Base-by-base conservation (phyloP, 805 yeast species). In the Wickerhamiella nectarea region DNA sequence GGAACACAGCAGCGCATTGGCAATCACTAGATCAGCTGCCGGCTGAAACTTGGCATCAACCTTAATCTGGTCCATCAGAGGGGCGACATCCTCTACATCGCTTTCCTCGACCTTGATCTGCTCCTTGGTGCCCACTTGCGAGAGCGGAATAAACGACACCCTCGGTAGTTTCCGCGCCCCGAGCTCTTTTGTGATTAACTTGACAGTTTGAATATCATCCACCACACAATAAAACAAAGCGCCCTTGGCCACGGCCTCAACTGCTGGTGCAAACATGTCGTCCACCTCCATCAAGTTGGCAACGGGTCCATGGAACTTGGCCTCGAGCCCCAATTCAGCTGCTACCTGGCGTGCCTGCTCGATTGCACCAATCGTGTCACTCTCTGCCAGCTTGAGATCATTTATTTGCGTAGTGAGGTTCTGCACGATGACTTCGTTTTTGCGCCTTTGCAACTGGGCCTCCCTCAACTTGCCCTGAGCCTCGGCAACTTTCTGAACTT, bases 111-210 rank as follows among this genome's bases (percentile, higher is more conserved):
- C 44, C 8, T 12, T 68, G 60, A 8, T 59, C 56, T 28, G 35
- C 19, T 12, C 19, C 11, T 41, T 7, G 22, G 70, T 66, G 0
- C 58, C 51, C 12, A 91, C 55, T 52, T 93, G 68, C 56, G 86
- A 84, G 49, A 91, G 64, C 1, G 98, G 97, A 67, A 91, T 77
- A 53, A 91, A 86, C 0, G 97, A 85, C 0, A 82, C 87, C 54
- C 95, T 70, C 1, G 97, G 97, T 5, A 78, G 70, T 48, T 74
- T 76, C 47, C 80, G 67, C 5, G 70, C 69, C 11, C 42, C 39
- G 46, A 91, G 66, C 56, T 84, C 86, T 36, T 78, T 79, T 80
- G 87, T 80, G 3, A 89, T 60, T 14, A 73, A 58, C 9, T 84
- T 69, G 0, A 96, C 97, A 2, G 94, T 83, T 42, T 72, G 76